Base-by-base conservation (phyloP, 1,284 basidiomycete genomes). In the Spongiforma sp. region DNA sequence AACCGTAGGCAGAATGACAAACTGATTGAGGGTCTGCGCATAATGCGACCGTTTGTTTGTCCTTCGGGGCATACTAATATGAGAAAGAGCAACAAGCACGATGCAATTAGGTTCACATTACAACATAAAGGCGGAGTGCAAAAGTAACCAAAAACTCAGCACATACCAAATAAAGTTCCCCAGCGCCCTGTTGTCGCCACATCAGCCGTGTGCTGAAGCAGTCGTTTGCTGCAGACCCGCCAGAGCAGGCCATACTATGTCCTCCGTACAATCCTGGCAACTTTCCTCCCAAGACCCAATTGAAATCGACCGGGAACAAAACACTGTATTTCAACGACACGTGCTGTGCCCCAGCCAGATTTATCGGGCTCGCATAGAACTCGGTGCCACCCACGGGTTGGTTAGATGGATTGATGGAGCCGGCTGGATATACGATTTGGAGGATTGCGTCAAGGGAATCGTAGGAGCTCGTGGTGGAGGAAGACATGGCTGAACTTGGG, bases 151-250 rank as follows among this genome's bases (percentile, higher is more conserved):
- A 60, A 58, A 50, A 28, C 28, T 50, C 62, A 11, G 17, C 17
- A 78, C 85, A 62, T 70, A 92, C 91, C 62, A 93, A 79, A 71
- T 94, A 94, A 32, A 93, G 76, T 72, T 93, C 91, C 1, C 91
- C 90, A 0, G 72, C 72, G 6, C 89, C 90, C 0, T 76, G 78
- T 14, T 73, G 69, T 53, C 91, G 81, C 91, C 91, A 93, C 91
- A 93, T 93, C 65, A 93, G 63, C 33, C 91, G 79, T 24, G 89
- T 91, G 73, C 89, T 91, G 70, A 91, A 93, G 67, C 91, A 93
- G 60, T 84, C 81, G 39, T 76, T 61, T 10, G 90, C 91, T 7
- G 79, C 79, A 65, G 87, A 81, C 6, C 91, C 91, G 11, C 90
- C 90, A 32, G 89, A 90, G 72, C 90, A 92, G 21, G 84, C 83